phyloP scores from a whole-genome alignment of 495 filamentous ascomycete genomes.

The Penicillium atrosanguineum region DNA sequence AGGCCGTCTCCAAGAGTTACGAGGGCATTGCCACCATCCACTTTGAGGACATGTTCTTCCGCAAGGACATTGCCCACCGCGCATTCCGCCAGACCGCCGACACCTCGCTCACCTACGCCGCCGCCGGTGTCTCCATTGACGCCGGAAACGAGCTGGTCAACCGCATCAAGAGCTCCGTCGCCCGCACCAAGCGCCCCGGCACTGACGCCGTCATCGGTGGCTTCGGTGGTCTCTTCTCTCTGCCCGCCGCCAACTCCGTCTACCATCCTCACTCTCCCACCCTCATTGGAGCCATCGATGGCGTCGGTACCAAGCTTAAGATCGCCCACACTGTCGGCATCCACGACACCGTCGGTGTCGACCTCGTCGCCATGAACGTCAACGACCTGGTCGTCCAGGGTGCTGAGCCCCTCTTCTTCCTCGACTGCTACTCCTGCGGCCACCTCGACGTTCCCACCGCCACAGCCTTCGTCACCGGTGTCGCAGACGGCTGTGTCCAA shows the following conservation, averaged over 20 bases:
- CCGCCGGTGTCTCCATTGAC: constrained; percentile 88
- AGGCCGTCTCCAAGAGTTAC: constrained; percentile 84
- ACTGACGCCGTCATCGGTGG: constrained; percentile 90
- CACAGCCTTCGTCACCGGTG: constrained; percentile 78
- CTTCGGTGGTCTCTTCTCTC: constrained; percentile 87
- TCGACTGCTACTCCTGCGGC: constrained; percentile 93
- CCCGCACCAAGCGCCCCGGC: constrained; percentile 75
- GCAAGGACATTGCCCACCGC: constrained; percentile 87
- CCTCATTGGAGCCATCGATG: constrained; percentile 88
- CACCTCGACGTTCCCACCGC: constrained; percentile 76
- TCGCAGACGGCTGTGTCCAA: constrained; percentile 78
- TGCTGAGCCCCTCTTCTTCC: constrained; percentile 88
- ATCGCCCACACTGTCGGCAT: constrained; percentile 84
- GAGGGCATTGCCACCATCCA: constrained; percentile 70
- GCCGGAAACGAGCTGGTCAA: constrained; percentile 87
- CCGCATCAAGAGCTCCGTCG: constrained; percentile 79
- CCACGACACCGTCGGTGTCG: constrained; percentile 91
- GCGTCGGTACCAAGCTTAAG: constrained; percentile 94
- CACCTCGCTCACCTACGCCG: constrained; percentile 82
- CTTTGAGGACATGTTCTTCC: constrained; percentile 89
- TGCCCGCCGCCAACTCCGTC: constrained; percentile 63
- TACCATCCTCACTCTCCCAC: constrained; percentile 69
- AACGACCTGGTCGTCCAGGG: constrained; percentile 97
- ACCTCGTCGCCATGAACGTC: constrained; percentile 98
- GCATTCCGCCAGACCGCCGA: constrained; percentile 41